phyloP scores from a whole-genome alignment of 2,329 filamentous ascomycete species.

The Colletotrichum karsti region DNA sequence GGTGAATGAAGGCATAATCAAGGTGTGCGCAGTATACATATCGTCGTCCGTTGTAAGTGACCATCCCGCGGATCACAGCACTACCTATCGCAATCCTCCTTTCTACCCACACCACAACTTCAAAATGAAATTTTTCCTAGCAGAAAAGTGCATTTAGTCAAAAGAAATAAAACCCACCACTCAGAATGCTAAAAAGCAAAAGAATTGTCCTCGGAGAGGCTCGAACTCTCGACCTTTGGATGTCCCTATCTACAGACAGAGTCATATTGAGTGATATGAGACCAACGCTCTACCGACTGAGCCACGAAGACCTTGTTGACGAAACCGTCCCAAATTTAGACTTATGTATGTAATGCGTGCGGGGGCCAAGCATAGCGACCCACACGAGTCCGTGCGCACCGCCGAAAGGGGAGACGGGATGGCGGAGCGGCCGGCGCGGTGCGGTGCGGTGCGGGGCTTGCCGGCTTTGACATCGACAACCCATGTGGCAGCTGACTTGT shows the following conservation, averaged over 20 bases:
- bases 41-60: no score
- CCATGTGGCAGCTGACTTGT: background rate
- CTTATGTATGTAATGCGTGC: no score
- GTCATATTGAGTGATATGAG: constrained; percentile 18
- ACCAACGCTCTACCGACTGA: constrained; percentile 27
- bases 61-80: no score
- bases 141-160: background rate
- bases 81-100: no score
- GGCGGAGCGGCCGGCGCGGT: background rate
- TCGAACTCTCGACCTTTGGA: constrained; percentile 29
- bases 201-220: constrained; percentile 20
- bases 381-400: background rate
- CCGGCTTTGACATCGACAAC: no score
- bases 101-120: no score
- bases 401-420: background rate
- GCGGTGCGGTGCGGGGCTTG: background rate
- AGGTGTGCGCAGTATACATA: no score
- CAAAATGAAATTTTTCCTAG: no score
- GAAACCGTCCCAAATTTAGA: accelerated
- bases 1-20: no score
- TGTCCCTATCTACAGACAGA: background rate
- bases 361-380: no score
- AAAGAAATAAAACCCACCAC: no score
- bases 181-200: background rate
- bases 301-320: background rate